Evolutionary conservation across 2,329 filamentous ascomycete species (phyloP), one percentile per base, ranked within the genome.

Genomic region (Peltaster fructicola): DNA sequence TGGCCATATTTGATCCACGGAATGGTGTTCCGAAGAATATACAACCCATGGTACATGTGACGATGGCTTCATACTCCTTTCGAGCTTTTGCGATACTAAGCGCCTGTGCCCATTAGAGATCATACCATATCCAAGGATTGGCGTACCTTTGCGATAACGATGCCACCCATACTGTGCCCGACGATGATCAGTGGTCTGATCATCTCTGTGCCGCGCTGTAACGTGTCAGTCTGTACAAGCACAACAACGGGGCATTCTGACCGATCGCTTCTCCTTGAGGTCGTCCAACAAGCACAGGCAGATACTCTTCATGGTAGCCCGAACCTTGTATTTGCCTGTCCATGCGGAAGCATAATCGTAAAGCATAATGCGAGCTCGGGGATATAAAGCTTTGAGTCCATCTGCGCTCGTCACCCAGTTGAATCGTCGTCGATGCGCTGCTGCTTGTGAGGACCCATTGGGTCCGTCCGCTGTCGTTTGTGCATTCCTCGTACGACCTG

Each of bases 11-110:
- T 10, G 26, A 17, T 5, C 26, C 26, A 8, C 14, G 20, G 10
- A 30, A 30, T 2, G 29, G 29, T 7, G 17, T 14, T 2, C 29
- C 29, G 10, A 30, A 30, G 24, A 30, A 30, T 4, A 22, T 20
- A 24, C 29, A 30, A 7, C 29, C 29, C 3, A 26, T 21, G 3
- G 29, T 30, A 9, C 21, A 27, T n/a, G 20, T 30, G 9, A 21
- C 19, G 14, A 30, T 23, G 7, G 19, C 10, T 22, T 28, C 20
- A 13, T 17, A 28, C n/a, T 28, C 26, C 9, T 22, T 7, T 10
- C 21, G 17, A 2, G 26, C 10, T 17, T 20, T 28, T 11, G 26
- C 26, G 12, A 23, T 28, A 10, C 20, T 14, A 7, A 28, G 16
- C 9, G 26, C 17, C 26, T 28, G 11, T 7, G 4, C 3, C 4